Conservation (phyloP, 2,329 filamentous ascomycete species). For the Didymella segeticola region DNA sequence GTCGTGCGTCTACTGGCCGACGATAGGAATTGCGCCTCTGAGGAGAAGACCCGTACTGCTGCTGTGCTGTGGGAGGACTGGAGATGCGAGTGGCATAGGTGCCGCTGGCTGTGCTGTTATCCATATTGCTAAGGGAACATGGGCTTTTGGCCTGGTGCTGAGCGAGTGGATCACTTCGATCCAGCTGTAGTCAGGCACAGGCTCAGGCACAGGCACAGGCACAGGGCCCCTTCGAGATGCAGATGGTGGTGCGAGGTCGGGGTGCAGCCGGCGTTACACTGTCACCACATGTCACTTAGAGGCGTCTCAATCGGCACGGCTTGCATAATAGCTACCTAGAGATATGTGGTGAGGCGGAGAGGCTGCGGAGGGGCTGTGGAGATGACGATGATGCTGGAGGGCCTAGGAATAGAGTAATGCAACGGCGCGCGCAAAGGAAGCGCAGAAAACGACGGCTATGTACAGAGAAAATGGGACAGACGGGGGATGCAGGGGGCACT, state of each 20-base stretch:
- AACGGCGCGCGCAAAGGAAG: constrained; percentile 13
- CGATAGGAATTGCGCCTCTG: constrained; percentile 45
- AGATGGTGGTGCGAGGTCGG: constrained; percentile 21
- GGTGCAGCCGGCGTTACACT: constrained; percentile 26
- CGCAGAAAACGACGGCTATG: constrained; percentile 19
- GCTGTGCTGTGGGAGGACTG: constrained; percentile 27
- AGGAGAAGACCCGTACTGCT: constrained; percentile 37
- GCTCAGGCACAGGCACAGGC: too few relatives aligned
- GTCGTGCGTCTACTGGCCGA: constrained; percentile 40
- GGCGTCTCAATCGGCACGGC: constrained; percentile 19
- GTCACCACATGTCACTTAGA: constrained; percentile 27
- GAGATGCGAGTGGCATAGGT: constrained; percentile 14
- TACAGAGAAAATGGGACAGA: constrained; percentile 26
- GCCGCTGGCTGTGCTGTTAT: constrained; percentile 34
- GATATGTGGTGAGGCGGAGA: constrained; percentile 13
- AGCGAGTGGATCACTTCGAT: not conserved
- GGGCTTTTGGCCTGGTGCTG: constrained; percentile 11
- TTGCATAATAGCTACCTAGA: constrained; percentile 33
- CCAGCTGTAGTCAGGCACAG: not conserved
- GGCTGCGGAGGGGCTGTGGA: constrained; percentile 13
- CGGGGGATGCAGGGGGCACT: constrained; percentile 13
- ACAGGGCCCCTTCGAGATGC: constrained; percentile 7
- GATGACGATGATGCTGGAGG: not conserved
- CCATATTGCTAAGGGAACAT: constrained; percentile 40
- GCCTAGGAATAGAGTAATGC: constrained; percentile 12